A percentile compares a stretch with the other conserved stretches of the same genome.
Conservation (phyloP, 2,329 filamentous ascomycete genomes). For the Diplodia sapinea region DNA sequence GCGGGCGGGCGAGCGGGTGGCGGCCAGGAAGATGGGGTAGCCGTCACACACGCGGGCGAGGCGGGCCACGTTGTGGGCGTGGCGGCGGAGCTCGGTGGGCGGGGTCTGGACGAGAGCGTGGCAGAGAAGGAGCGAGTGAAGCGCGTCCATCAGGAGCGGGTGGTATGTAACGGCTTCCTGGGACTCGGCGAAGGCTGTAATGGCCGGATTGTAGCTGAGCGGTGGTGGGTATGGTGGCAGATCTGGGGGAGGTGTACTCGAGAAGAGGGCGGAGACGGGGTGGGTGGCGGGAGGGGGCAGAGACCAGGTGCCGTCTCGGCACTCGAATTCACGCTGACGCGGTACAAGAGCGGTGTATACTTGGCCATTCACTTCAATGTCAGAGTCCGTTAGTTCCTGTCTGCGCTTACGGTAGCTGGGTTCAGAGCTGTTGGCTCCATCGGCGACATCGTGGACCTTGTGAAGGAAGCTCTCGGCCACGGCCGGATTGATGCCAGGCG, state of each 20-base stretch:
- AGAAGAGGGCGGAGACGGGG: conserved; percentile 71
- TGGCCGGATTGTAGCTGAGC: background rate
- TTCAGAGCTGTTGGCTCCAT: background rate
- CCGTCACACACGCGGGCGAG: conserved; percentile 76
- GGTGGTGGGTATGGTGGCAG: conserved; percentile 69
- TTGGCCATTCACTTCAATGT: background rate
- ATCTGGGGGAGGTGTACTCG: conserved; percentile 67
- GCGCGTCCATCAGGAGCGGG: conserved; percentile 76
- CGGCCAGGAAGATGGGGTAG: conserved; percentile 78
- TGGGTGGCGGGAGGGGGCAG: conserved; percentile 59
- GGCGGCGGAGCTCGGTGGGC: conserved; percentile 75
- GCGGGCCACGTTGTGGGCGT: conserved; percentile 81
- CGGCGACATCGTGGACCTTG: conserved; percentile 63
- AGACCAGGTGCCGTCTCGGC: conserved; percentile 34
- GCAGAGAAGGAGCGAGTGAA: conserved; percentile 78
- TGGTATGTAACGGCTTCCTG: conserved; percentile 78
- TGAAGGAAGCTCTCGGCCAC: conserved; percentile 63
- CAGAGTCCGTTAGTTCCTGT: conserved; percentile 7
- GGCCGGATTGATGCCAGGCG: conserved; percentile 69
- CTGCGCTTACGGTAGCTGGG: conserved; percentile 5
- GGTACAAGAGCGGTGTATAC: conserved; percentile 20
- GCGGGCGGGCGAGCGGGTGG: conserved; percentile 68
- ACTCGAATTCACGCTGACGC: background rate
- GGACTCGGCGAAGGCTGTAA: conserved; percentile 5
- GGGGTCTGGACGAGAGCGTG: conserved; percentile 83